phyloP scores from a whole-genome alignment of 2,329 filamentous ascomycete species.

The Penicillium glabrum region DNA sequence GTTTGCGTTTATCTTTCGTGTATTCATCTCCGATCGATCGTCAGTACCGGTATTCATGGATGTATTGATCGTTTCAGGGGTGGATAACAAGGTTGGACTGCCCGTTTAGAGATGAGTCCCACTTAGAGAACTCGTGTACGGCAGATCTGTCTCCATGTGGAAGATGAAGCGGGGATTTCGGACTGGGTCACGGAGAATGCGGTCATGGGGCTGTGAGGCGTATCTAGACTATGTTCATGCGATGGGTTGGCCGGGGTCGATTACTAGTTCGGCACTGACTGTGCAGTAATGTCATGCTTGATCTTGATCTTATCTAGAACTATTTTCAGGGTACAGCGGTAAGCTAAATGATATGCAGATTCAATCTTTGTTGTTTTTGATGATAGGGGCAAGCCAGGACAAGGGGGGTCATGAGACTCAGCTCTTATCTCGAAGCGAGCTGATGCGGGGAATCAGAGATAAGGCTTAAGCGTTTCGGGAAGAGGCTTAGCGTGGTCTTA shows the following conservation, averaged over 20 bases:
- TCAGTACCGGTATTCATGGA: neutral
- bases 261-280: neutral
- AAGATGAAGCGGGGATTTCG: neutral
- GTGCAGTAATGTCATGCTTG: neutral
- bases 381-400: neutral
- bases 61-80: neutral
- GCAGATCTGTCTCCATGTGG: neutral
- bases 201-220: neutral
- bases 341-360: neutral
- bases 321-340: neutral
- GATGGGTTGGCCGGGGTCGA: neutral
- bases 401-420: neutral
- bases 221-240: neutral
- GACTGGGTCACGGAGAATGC: neutral
- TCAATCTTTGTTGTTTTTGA: neutral
- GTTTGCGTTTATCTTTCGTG: neutral
- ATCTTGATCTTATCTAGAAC: neutral
- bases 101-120: neutral
- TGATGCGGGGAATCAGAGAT: neutral
- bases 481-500: neutral
- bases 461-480: conserved; percentile 1
- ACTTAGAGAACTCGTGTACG: neutral
- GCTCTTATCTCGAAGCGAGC: neutral
- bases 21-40: neutral
- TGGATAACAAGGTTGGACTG: neutral